Percentiles rank a stretch among this genome's conserved stretches.
Conservation (phyloP, 805 yeast species). For the Saccharomycopsis javanensis region DNA sequence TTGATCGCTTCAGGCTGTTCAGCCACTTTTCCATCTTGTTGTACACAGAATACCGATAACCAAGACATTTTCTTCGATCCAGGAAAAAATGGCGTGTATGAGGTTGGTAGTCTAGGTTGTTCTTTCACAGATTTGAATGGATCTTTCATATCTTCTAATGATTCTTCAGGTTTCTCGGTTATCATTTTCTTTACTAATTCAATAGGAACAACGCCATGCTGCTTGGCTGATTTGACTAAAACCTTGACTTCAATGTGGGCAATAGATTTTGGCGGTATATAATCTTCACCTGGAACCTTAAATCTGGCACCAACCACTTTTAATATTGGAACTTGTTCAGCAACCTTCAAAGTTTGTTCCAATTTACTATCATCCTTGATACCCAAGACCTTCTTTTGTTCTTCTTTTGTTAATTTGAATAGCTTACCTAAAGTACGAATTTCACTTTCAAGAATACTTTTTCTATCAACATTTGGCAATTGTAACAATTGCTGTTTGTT, state of each 20-base stretch:
- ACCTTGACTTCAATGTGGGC: conserved; percentile 72
- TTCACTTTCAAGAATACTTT: conserved; percentile 34
- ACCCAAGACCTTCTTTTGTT: conserved; percentile 48
- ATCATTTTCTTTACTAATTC: conserved; percentile 23
- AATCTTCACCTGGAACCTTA: conserved; percentile 77
- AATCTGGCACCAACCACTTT: conserved; percentile 63
- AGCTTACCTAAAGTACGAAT: conserved; percentile 61
- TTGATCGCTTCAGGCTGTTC: conserved; percentile 54
- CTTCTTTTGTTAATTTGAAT: conserved; percentile 46
- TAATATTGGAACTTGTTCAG: conserved; percentile 56
- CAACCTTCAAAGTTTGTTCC: conserved; percentile 42
- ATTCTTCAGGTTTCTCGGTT: conserved; percentile 42
- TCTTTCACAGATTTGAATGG: conserved; percentile 56
- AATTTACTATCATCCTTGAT: conserved; percentile 38
- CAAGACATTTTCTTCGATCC: conserved; percentile 39
- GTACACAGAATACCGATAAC: conserved; percentile 60
- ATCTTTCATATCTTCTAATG: conserved; percentile 56
- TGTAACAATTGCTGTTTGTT: conserved; percentile 62
- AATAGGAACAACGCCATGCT: conserved; percentile 42
- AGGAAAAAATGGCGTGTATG: conserved; percentile 74
- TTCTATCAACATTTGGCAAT: conserved; percentile 59
- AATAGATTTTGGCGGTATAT: conserved; percentile 60
- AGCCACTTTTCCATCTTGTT: conserved; percentile 69
- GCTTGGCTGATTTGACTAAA: conserved; percentile 62
- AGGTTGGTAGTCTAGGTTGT: conserved; percentile 62